phyloP scores from a whole-genome alignment of 1,284 basidiomycete species.

The Malassezia furfur region DNA sequence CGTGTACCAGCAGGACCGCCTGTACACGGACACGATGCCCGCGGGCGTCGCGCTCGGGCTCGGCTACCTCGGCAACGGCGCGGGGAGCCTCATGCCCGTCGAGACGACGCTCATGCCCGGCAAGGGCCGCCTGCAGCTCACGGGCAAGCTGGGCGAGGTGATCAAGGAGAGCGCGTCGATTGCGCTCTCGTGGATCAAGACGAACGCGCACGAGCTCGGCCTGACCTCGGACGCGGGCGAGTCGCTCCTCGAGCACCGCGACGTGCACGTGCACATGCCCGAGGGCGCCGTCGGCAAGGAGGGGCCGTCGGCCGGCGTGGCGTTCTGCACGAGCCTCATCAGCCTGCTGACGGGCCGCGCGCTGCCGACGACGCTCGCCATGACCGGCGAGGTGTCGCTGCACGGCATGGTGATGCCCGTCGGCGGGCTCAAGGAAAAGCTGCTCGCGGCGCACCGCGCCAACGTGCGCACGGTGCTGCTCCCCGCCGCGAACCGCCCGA shows the following conservation, averaged over 20 bases:
- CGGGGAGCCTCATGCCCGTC: constrained; percentile 91
- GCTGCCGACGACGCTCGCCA: constrained; percentile 40
- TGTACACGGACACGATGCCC: constrained; percentile 71
- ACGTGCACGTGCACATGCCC: constrained; percentile 48
- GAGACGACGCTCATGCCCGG: constrained; percentile 54
- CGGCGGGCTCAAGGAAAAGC: constrained; percentile 47
- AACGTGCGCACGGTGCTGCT: constrained; percentile 41
- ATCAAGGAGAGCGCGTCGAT: constrained; percentile 93
- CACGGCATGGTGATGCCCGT: constrained; percentile 46
- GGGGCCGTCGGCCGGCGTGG: constrained; percentile 89
- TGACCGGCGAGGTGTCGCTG: constrained; percentile 47
- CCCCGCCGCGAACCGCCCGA: constrained; percentile 43
- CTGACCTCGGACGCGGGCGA: constrained; percentile 60
- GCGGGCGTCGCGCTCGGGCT: constrained; percentile 87
- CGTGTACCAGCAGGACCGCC: constrained; percentile 85
- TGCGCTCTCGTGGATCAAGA: constrained; percentile 82
- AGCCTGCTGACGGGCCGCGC: constrained; percentile 58
- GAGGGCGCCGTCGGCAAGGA: constrained; percentile 89
- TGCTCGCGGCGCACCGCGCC: constrained; percentile 43
- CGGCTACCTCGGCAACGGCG: constrained; percentile 90
- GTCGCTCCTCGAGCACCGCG: constrained; percentile 65
- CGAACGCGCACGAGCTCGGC: constrained; percentile 76
- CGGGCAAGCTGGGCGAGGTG: constrained; percentile 94
- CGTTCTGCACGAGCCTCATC: constrained; percentile 80
- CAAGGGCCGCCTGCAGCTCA: constrained; percentile 61